phyloP scores from a whole-genome alignment of 352 stramenopile genomes.

The Pythium monospermum region DNA sequence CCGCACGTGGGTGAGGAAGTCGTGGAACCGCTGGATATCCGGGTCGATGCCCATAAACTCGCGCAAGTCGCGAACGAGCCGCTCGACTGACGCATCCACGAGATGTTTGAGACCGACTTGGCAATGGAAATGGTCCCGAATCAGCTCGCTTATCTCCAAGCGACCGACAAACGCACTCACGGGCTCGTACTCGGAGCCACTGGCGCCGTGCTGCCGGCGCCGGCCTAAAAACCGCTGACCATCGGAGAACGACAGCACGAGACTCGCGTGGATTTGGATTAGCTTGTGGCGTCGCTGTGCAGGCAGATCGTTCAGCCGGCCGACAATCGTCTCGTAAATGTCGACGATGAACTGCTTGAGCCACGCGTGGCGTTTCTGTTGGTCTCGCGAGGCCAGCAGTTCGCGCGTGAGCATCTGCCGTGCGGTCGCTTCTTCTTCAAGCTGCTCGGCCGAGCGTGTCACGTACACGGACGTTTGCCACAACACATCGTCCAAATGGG shows the following conservation, averaged over 20 bases:
- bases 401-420: conserved; percentile 20
- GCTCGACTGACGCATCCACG: conserved; percentile 38
- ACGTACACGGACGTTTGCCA: conserved; percentile 17
- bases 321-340: conserved; percentile 63
- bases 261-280: conserved; percentile 29
- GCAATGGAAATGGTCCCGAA: conserved; percentile 61
- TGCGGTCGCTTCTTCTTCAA: conserved; percentile 20
- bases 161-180: conserved; percentile 21
- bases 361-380: conserved; percentile 36
- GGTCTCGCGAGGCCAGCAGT: conserved; percentile 35
- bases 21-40: conserved; percentile 56
- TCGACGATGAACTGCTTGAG: conserved; percentile 71
- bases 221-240: conserved; percentile 21
- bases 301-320: conserved; percentile 36
- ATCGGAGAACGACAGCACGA: conserved; percentile 46
- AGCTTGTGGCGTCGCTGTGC: conserved; percentile 17
- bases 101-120: conserved; percentile 48
- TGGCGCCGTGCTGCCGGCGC: neutral
- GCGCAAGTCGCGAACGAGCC: conserved; percentile 26
- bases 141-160: conserved; percentile 32
- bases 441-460: conserved; percentile 20
- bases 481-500: conserved; percentile 23
- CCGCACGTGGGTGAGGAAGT: conserved; percentile 42
- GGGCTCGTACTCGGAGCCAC: conserved; percentile 8
- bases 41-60: conserved; percentile 37